These are phyloP conservation scores for Botrytis byssoidea DNA, from an alignment of 2,329 filamentous ascomycete species.

Conservation along the genomic window DNA sequence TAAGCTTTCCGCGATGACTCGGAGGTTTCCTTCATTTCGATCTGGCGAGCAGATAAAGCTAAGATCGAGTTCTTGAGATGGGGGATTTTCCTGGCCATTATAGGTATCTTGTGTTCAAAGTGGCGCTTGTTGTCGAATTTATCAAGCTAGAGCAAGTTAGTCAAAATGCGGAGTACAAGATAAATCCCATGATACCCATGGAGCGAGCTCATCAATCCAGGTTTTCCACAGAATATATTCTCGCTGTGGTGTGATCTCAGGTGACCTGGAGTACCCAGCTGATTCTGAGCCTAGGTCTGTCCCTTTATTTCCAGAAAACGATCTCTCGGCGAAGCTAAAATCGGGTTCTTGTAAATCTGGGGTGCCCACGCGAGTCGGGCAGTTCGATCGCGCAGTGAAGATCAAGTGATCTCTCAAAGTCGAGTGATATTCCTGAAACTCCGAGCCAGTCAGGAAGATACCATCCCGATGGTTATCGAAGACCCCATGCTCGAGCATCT, in stretches of 20 bases:
- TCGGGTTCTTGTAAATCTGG: constrained; percentile 28
- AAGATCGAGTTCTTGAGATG: constrained; percentile 51
- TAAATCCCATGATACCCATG: neutral
- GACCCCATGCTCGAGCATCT: constrained; percentile 15
- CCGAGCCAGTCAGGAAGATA: constrained; percentile 48
- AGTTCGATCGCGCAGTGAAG: constrained; percentile 45
- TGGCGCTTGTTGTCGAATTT: constrained; percentile 52
- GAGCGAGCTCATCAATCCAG: constrained; percentile 45
- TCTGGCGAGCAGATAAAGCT: constrained; percentile 51
- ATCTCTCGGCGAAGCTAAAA: neutral
- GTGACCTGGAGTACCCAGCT: constrained; percentile 26
- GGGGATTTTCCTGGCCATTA: constrained; percentile 45
- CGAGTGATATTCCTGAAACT: constrained; percentile 48
- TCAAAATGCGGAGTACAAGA: too few species aligned
- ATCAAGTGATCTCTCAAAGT: constrained; percentile 47
- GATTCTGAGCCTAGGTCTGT: constrained; percentile 25
- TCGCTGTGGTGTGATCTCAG: constrained; percentile 36
- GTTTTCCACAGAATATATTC: constrained; percentile 44
- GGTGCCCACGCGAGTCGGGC: constrained; percentile 39
- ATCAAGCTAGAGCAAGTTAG: constrained; percentile 30
- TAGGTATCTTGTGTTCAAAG: constrained; percentile 49
- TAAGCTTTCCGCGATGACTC: constrained; percentile 45
- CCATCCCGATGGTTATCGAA: constrained; percentile 36
- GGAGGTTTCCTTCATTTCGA: constrained; percentile 46
- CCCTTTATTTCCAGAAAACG: neutral